Conservation (phyloP, 116 monocot species). For the Papilionanthe hybrid region DNA sequence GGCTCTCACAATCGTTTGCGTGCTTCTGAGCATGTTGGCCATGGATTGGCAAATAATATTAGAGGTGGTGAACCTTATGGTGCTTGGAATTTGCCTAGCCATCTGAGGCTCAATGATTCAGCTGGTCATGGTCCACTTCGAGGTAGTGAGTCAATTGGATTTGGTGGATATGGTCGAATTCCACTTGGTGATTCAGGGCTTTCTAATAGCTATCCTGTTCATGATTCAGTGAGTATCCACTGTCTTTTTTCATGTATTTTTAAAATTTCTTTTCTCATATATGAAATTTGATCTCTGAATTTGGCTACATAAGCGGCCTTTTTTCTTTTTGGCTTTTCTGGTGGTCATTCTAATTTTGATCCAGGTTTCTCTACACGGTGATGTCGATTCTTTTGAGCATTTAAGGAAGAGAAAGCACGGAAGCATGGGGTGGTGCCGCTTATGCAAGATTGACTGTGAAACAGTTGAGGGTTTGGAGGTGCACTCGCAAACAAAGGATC, state of each 20-base stretch:
- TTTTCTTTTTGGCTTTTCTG: neutral
- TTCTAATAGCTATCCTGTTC: conserved; percentile 11
- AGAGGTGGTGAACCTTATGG: conserved; percentile 13
- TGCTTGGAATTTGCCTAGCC: conserved; percentile 9
- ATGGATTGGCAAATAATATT: conserved; percentile 1
- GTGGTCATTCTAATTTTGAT: neutral
- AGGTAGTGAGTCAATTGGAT: conserved; percentile 7
- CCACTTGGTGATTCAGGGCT: conserved; percentile 21
- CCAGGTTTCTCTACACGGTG: conserved; percentile 32
- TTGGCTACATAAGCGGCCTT: neutral
- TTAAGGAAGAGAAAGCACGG: conserved; percentile 57
- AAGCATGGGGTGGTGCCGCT: conserved; percentile 64
- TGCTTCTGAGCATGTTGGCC: conserved; percentile 20
- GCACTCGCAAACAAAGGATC: conserved; percentile 84
- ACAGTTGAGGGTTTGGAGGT: conserved; percentile 70
- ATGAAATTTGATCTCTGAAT: neutral
- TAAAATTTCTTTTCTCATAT: neutral
- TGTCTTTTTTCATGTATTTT: neutral
- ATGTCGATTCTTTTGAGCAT: conserved; percentile 35
- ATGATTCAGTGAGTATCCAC: conserved; percentile 27
- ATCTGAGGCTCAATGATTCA: conserved; percentile 13
- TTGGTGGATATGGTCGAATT: conserved; percentile 14
- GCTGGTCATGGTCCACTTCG: conserved; percentile 13
- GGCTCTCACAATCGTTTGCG: conserved; percentile 16
- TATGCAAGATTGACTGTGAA: conserved; percentile 85